Conservation (phyloP, 768 basidiomycete genomes). For the Pleurotus tuber-regium region DNA sequence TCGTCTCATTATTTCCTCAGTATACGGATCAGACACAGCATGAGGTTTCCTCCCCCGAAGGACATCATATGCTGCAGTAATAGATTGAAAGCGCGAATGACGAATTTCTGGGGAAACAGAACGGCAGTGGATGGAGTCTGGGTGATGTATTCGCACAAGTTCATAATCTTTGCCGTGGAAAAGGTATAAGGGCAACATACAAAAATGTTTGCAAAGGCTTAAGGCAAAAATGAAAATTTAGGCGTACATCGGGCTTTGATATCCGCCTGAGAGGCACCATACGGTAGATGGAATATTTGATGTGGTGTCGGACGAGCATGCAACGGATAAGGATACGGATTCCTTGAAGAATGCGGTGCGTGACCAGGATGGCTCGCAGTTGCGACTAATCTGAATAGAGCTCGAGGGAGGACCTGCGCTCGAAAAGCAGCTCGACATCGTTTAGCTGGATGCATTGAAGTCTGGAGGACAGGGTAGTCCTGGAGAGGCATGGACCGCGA, state of each 20-base stretch:
- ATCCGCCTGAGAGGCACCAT: constrained; percentile 46
- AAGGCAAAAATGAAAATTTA: not conserved
- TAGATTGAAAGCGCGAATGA: constrained; percentile 67
- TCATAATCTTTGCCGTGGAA: constrained; percentile 60
- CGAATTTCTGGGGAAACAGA: constrained; percentile 43
- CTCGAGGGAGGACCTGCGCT: no score
- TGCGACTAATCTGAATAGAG: no score
- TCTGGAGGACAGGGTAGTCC: no score
- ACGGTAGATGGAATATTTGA: constrained; percentile 62
- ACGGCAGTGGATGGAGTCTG: constrained; percentile 51
- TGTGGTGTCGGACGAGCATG: constrained; percentile 54
- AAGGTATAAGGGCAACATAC: not conserved
- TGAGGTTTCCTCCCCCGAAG: constrained; percentile 47
- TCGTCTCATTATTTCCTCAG: constrained; percentile 13
- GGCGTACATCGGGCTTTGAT: constrained; percentile 56
- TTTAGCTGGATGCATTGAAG: no score
- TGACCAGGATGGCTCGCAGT: no score
- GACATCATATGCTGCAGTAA: constrained; percentile 64
- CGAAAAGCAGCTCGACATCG: no score
- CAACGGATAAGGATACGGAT: constrained; percentile 46
- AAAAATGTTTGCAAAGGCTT: not conserved
- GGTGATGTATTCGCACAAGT: constrained; percentile 77
- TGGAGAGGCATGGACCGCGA: no score
- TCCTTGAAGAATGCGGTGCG: constrained; percentile 1
- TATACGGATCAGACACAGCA: constrained; percentile 15